Evolutionary conservation across 2,329 filamentous ascomycete genomes (phyloP), one percentile per base, ranked within the genome.

Genomic region (Apiospora pterosperma): DNA sequence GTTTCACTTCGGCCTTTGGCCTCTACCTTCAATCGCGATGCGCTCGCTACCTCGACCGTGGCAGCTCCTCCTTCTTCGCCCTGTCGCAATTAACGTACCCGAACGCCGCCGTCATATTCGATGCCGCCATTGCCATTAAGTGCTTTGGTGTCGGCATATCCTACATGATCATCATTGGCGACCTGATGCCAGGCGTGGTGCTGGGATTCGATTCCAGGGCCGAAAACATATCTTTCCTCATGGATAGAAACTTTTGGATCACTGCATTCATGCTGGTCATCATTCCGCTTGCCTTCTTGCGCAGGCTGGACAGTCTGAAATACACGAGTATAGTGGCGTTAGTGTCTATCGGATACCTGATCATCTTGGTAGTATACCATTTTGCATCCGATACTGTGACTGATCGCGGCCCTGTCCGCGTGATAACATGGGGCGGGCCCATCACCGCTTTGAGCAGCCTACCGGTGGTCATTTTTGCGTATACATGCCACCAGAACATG

Each of bases 401-500:
- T 21, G 88, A 91, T 62, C 87, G 92, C 62, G 90, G 92, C 14
- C 86, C 90, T 11, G 88, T 99, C 66, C 88, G 91, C 60, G 80
- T 93, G 36, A 84, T 97, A 67, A 81, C 87, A 67, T 97, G 93
- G 90, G 90, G 88, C 52, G 92, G 95, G 8, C 84, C 92, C 3
- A 83, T 97, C 11, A 86, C 91, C 39, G 89, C 91, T 7, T 82
- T 99, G 62, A 93, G 92, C 70, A 94, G 92, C 67, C 88, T 99
- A 68, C 96, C 96, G 0, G 93, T 99, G 62, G 94, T 98, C 64
- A 92, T 99, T 2, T 99, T 99, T 82, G 96, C 95, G n/a, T 99
- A 98, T 76, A 99, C 96, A 1, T 99, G 96, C 76, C 96, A 99
- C 78, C 96, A 99, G 74, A 99, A 99, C 76, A 99, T 99, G 96